Conservation (phyloP, 1,284 basidiomycete genomes). For the Thelephora terrestris region DNA sequence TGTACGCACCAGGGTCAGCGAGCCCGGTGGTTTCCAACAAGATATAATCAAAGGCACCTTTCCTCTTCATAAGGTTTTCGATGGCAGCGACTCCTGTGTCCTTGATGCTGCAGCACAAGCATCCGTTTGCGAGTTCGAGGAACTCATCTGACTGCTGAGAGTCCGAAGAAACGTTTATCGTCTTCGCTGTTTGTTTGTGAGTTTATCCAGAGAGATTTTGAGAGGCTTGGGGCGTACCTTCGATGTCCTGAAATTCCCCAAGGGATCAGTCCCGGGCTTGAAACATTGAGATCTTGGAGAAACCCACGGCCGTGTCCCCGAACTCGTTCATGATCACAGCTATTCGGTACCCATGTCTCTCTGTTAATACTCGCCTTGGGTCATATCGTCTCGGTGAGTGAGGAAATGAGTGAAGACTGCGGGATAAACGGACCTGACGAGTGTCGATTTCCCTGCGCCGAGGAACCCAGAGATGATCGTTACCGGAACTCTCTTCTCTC, state of each 20-base stretch:
- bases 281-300: constrained; percentile 1
- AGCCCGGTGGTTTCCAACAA: constrained; percentile 89
- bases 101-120: constrained; percentile 90
- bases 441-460: constrained; percentile 85
- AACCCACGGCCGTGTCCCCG: constrained; percentile 68
- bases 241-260: constrained; percentile 17
- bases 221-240: constrained; percentile 11
- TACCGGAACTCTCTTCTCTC: constrained; percentile 51
- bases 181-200: constrained; percentile 39
- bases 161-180: constrained; percentile 67
- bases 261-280: background rate
- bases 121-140: constrained; percentile 86
- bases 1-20: constrained; percentile 71
- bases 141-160: constrained; percentile 67
- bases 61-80: constrained; percentile 75
- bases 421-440: constrained; percentile 50
- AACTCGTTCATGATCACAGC: constrained; percentile 98
- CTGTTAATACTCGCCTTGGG: constrained; percentile 75
- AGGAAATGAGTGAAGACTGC: background rate
- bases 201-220: background rate
- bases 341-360: constrained; percentile 86
- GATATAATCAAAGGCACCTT: constrained; percentile 86
- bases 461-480: constrained; percentile 90
- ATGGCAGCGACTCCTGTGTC: constrained; percentile 87
- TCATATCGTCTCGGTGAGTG: background rate